Evolutionary conservation across 1,139 yeast species (phyloP), one percentile per base, ranked within the genome.

Genomic region (Entelexis sorbosivorans): DNA sequence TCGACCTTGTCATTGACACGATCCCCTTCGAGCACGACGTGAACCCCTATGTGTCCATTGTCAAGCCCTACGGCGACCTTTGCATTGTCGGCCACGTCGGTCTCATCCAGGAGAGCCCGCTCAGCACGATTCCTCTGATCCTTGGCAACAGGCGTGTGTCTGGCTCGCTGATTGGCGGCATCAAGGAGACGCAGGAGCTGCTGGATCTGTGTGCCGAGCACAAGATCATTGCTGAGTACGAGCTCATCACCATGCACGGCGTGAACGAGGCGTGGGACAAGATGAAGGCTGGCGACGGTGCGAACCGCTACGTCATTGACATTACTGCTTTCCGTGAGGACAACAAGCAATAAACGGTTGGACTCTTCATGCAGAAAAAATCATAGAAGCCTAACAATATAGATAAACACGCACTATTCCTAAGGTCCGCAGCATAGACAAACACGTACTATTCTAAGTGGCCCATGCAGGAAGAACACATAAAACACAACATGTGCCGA

Each of bases 1-100:
- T 64, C 45, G 68, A 65, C 49, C 51, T 65, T 31, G 54, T 65
- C 29, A 52, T 65, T 45, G 63, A 63, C 56, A 62, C 65, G 43
- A 62, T 63, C 48, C 57, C 60, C 39, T 53, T 50, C 46, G 49
- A 59, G 52, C 61, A 61, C 59, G 60, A 61, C 48, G 53, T 64
- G 39, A 57, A 58, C 49, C 50, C 51, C 14, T 64, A 61, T 56
- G 39, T 63, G 31, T 54, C 60, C 10, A 52, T 60, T 16, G 56
- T 64, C 31, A 56, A 54, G 46, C 58, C 58, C 34, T 60, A 56
- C 39, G 66, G 67, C 40, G 56, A 57, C n/a, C 54, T 63, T 29
- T 59, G 60, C 53, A 51, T 61, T 38, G 64, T 65, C 16, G 66
- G 66, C 28, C 54, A 55, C 49, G 26, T 56, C 14, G 60, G 57